phyloP scores from a whole-genome alignment of 176 grass and related monocot genomes.

The Musa beccarii region DNA sequence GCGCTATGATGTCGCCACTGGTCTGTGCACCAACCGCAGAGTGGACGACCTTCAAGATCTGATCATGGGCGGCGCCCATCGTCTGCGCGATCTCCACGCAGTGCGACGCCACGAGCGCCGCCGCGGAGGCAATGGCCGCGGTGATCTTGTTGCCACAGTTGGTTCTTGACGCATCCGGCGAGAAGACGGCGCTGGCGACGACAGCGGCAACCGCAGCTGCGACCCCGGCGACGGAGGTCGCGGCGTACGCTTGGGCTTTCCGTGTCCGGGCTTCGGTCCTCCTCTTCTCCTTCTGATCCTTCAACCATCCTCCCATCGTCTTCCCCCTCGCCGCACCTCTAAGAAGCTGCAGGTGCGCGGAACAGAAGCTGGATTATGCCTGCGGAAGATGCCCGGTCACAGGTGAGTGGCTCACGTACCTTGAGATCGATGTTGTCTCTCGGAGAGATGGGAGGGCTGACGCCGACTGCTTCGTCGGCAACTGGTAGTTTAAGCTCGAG shows the following conservation, averaged over 20 bases:
- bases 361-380: background rate
- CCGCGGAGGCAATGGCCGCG: conserved; percentile 59
- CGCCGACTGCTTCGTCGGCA: conserved; percentile 1
- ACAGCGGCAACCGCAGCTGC: conserved; percentile 81
- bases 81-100: conserved; percentile 91
- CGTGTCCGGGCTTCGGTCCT: conserved; percentile 67
- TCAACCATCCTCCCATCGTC: conserved; percentile 78
- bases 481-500: background rate
- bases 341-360: conserved; percentile 27
- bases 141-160: conserved; percentile 39
- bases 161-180: conserved; percentile 26
- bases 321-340: conserved; percentile 30
- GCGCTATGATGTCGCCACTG: conserved; percentile 82
- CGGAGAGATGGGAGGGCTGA: conserved; percentile 56
- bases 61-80: conserved; percentile 69
- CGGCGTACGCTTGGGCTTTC: conserved; percentile 77
- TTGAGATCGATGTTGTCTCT: conserved; percentile 51
- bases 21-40: conserved; percentile 82
- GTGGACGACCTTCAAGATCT: conserved; percentile 64
- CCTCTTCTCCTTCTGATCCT: conserved; percentile 94
- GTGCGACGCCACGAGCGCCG: conserved; percentile 80
- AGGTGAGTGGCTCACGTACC: conserved; percentile 13
- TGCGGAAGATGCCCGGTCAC: background rate
- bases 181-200: conserved; percentile 64
- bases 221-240: conserved; percentile 78